Evolutionary conservation across 176 grass and related monocot species (phyloP), one percentile per base, ranked within the genome.

Genomic region (Musa acuminata): DNA sequence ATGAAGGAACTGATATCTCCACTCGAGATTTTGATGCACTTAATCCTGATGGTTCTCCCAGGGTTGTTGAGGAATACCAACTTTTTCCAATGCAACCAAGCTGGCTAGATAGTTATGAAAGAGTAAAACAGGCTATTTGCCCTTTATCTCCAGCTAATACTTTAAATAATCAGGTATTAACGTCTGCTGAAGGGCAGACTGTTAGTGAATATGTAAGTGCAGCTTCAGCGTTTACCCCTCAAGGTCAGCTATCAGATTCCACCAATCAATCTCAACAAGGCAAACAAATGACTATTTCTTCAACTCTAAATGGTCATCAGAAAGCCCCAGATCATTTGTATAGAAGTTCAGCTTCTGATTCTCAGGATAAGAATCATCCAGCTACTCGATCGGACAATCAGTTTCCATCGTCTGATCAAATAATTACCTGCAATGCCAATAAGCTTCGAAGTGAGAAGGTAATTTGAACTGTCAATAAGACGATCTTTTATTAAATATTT

Each of bases 61-160:
- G 12, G 22, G 13, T 22, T 57, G 51, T 73, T 5, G 51, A 73
- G 49, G 53, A 74, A 55, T 55, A 55, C 53, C 72, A 74, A 27
- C 55, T 55, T 55, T 74, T 55, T 20, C 53, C 72, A 27, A 53
- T 55, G 20, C 72, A 74, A 74, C 53, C 72, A 74, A 74, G 52
- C 14, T 55, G 53, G 53, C 8, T 27, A 17, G 53, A 74, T 12
- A 57, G 24, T 74, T 9, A 57, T 35, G 72, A 24, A 27, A 74
- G 52, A 22, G 7, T 29, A 13, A 55, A 74, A 25, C 19, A 55
- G 52, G 11, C 2, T 54, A 1, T 1, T 74, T 54, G 22, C 29
- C 52, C 22, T 27, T 53, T 74, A 54, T 27, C 72, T 57, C 55
- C 72, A 74, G 72, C 16, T 55, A 25, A 74, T 74, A 16, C 52